Conservation (phyloP, 2,329 filamentous ascomycete species). For the Beauveria sp. region DNA sequence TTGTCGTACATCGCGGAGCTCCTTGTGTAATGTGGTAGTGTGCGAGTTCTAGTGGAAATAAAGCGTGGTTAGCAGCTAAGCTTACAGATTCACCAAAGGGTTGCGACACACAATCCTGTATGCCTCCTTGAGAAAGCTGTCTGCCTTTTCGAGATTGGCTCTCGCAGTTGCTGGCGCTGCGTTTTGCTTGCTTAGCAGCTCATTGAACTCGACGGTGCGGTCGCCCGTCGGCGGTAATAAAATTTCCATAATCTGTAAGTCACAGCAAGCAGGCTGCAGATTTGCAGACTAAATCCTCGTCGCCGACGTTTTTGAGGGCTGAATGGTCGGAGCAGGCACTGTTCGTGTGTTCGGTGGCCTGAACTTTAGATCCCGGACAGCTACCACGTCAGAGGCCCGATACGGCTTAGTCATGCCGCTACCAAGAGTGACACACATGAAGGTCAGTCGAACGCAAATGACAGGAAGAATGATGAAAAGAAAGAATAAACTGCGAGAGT, state of each 20-base stretch:
- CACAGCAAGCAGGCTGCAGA: not conserved
- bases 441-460: not conserved
- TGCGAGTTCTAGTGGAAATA: constrained; percentile 61
- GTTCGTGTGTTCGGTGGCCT: constrained; percentile 1
- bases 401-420: constrained; percentile 3
- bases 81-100: not conserved
- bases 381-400: constrained; percentile 4
- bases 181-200: constrained; percentile 54
- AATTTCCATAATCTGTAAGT: not conserved
- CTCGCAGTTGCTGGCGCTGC: constrained; percentile 37
- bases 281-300: not conserved
- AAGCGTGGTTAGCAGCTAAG: not conserved
- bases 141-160: constrained; percentile 49
- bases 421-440: too few relatives aligned
- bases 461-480: not conserved
- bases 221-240: constrained; percentile 35
- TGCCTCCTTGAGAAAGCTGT: constrained; percentile 89
- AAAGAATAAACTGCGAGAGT: not conserved
- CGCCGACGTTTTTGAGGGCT: not conserved
- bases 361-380: not conserved
- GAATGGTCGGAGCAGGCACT: not conserved
- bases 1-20: constrained; percentile 77
- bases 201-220: constrained; percentile 61
- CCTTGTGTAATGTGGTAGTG: constrained; percentile 69
- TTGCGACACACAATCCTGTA: constrained; percentile 68